These are phyloP conservation scores for Blastobotrys mokoenaii DNA, from an alignment of 805 yeast species.

Conservation along the genomic window DNA sequence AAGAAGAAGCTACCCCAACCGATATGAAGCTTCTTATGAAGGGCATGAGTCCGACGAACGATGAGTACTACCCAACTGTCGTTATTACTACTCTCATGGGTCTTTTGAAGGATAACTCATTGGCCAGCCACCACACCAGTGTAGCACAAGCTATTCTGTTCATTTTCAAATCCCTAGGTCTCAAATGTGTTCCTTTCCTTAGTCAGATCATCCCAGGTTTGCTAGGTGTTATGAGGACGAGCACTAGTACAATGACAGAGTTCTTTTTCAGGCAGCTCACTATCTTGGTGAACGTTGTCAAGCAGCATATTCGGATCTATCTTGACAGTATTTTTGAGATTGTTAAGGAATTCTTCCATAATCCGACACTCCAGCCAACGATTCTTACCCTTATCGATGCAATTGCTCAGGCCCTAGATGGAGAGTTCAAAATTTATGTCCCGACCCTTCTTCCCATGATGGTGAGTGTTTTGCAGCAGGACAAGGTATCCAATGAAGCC, in stretches of 20 bases:
- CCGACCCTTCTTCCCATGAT: slow-evolving; percentile 71
- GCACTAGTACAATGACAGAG: slow-evolving; percentile 67
- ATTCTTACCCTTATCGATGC: slow-evolving; percentile 76
- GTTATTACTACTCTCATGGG: slow-evolving; percentile 80
- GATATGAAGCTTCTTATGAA: slow-evolving; percentile 87
- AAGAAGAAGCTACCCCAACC: slow-evolving; percentile 69
- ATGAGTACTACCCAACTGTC: slow-evolving; percentile 92
- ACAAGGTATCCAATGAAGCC: slow-evolving; percentile 42
- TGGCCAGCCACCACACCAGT: slow-evolving; percentile 78
- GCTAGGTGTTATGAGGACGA: slow-evolving; percentile 67
- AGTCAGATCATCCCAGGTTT: slow-evolving; percentile 86
- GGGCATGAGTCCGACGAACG: slow-evolving; percentile 84
- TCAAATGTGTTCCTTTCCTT: slow-evolving; percentile 82
- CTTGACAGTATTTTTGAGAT: slow-evolving; percentile 66
- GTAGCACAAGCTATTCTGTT: slow-evolving; percentile 92
- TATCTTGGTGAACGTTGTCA: slow-evolving; percentile 69
- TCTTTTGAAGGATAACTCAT: slow-evolving; percentile 74
- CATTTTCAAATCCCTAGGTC: slow-evolving; percentile 81
- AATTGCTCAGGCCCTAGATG: slow-evolving; percentile 77
- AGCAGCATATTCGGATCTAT: slow-evolving; percentile 82
- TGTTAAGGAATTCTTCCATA: slow-evolving; percentile 62
- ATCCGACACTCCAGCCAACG: slow-evolving; percentile 61
- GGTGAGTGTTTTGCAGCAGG: slow-evolving; percentile 64
- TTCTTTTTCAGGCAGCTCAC: slow-evolving; percentile 86
- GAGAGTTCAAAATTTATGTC: slow-evolving; percentile 81